phyloP scores from a whole-genome alignment of 148 eudicot genomes.

The Rhododendron simsii region DNA sequence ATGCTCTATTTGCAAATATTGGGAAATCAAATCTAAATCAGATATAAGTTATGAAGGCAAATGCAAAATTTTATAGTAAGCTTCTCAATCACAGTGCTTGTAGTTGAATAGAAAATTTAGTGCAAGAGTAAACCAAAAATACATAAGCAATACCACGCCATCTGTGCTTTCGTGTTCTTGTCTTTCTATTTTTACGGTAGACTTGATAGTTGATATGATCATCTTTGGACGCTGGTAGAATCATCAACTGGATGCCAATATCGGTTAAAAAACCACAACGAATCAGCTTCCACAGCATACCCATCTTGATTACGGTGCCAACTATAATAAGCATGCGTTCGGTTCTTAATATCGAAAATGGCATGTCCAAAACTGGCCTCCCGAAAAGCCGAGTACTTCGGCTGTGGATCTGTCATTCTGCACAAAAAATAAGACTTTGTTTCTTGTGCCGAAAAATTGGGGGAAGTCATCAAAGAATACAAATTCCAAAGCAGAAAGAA shows the following conservation, averaged over 20 bases:
- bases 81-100: not conserved
- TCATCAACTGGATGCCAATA: slow-evolving; percentile 24
- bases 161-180: not conserved
- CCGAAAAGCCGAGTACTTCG: slow-evolving; percentile 41
- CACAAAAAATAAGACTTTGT: not conserved
- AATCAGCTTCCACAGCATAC: slow-evolving; percentile 36
- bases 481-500: not conserved
- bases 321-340: slow-evolving; percentile 30
- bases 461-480: not conserved
- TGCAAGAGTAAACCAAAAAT: not conserved
- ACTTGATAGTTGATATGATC: not conserved
- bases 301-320: slow-evolving; percentile 50
- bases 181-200: not conserved
- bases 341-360: slow-evolving; percentile 34
- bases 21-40: not conserved
- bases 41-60: not conserved
- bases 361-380: slow-evolving; percentile 50
- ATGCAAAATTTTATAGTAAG: not conserved
- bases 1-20: not conserved
- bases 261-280: slow-evolving; percentile 31
- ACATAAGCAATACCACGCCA: not conserved
- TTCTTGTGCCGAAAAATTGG: not conserved
- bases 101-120: not conserved
- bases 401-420: slow-evolving; percentile 45
- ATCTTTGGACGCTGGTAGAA: not conserved